phyloP scores from a whole-genome alignment of 2,329 filamentous ascomycete genomes.

The Dothidotthia symphoricarpi region DNA sequence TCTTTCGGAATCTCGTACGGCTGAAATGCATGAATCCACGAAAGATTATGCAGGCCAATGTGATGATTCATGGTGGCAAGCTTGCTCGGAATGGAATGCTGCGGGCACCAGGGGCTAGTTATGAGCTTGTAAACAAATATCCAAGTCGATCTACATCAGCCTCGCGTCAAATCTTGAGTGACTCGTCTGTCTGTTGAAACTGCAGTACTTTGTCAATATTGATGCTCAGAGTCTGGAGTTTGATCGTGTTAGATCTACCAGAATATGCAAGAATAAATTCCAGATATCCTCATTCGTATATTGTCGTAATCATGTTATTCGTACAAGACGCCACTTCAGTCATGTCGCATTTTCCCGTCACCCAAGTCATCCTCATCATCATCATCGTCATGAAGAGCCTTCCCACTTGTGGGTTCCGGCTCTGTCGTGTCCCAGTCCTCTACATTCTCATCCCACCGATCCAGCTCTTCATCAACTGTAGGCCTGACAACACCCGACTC shows the following conservation, averaged over 20 bases:
- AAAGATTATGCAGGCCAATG: conserved; percentile 28
- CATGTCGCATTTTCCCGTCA: conserved; percentile 45
- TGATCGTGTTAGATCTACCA: no score
- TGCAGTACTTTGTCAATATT: no score
- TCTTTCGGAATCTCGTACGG: conserved; percentile 37
- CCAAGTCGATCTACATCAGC: conserved; percentile 34
- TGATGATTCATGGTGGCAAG: conserved; percentile 36
- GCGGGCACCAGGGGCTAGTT: conserved; percentile 34
- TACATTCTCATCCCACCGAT: conserved; percentile 90
- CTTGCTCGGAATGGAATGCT: conserved; percentile 28
- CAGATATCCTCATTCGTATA: no score
- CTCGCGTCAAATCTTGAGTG: background rate
- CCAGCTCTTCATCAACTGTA: conserved; percentile 74
- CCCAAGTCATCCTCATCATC: conserved; percentile 20
- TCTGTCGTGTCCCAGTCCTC: conserved; percentile 66
- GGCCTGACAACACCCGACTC: conserved; percentile 61
- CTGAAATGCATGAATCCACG: conserved; percentile 38
- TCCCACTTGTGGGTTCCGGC: conserved; percentile 31
- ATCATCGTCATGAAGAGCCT: conserved; percentile 25
- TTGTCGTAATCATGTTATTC: conserved; percentile 9
- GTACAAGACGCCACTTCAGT: conserved; percentile 31
- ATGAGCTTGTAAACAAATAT: conserved; percentile 40
- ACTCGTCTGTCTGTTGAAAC: background rate
- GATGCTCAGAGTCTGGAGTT: no score
- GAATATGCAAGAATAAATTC: no score